phyloP scores from a whole-genome alignment of 768 basidiomycete species.

The Scleroderma bovista region DNA sequence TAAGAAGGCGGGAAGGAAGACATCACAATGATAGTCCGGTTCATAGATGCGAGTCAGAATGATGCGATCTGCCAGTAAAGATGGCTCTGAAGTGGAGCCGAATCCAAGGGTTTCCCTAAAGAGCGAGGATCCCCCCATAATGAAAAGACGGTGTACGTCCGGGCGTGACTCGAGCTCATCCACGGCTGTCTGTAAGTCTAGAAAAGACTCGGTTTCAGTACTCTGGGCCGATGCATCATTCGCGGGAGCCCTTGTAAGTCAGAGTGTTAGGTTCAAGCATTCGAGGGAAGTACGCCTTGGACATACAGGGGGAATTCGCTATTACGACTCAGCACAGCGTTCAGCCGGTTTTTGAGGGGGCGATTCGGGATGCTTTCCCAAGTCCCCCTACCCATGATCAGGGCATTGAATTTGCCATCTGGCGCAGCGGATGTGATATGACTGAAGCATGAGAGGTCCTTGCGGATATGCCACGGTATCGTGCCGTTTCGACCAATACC shows the following conservation, averaged over 20 bases:
- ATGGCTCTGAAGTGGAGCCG: constrained; percentile 25
- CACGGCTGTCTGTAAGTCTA: constrained; percentile 16
- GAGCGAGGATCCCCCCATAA: constrained; percentile 90
- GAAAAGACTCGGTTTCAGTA: constrained; percentile 27
- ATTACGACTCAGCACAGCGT: constrained; percentile 72
- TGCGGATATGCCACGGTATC: constrained; percentile 86
- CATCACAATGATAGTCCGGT: constrained; percentile 81
- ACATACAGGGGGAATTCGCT: constrained; percentile 56
- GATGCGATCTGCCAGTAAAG: constrained; percentile 64
- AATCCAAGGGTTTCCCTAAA: constrained; percentile 61
- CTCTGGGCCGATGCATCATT: background rate
- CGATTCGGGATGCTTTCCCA: constrained; percentile 98
- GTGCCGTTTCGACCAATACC: constrained; percentile 77
- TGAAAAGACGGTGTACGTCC: constrained; percentile 56
- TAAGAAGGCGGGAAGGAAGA: constrained; percentile 75
- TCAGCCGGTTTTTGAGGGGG: constrained; percentile 70
- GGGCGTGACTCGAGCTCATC: constrained; percentile 7
- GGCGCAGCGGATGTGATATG: constrained; percentile 62
- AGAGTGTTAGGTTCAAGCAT: too few relatives aligned
- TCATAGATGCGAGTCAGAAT: constrained; percentile 79
- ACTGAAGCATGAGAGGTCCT: constrained; percentile 93
- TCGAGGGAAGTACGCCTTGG: background rate
- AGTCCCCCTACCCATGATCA: constrained; percentile 94
- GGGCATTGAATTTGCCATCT: constrained; percentile 55
- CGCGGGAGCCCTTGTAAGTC: too few relatives aligned